Evolutionary conservation across 2,329 filamentous ascomycete species (phyloP), one percentile per base, ranked within the genome.

Genomic region (Gyromitra esculenta): DNA sequence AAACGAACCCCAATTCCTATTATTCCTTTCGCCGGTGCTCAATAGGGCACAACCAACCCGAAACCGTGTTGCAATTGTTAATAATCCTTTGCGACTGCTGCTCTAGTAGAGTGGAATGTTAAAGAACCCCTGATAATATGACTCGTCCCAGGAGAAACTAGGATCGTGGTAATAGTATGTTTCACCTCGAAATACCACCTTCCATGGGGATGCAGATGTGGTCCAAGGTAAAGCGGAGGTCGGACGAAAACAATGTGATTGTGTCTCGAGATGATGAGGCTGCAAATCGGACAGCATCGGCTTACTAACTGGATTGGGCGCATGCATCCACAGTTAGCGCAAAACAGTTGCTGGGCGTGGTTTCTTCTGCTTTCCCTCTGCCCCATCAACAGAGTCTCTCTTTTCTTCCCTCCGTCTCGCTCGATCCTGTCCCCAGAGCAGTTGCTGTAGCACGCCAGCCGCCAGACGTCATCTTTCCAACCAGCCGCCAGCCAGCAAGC

Each of bases 371-470:
- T 62, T 71, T 75, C 54, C 62, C 63, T 74, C 71, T 70, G 72
- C 72, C 72, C 72, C 72, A 75, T 75, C 72, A 75, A 75, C 72
- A 75, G 72, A 75, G 66, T 70, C 72, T 65, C 72, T 75, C 70
- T 66, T 73, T 66, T 73, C 60, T 69, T 73, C 57, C 65, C 59
- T 71, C 54, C 41, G 54, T 41, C 54, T 69, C 54, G 43, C 65
- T 59, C 72, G 65, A 71, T 54, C 65, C 45, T 48, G 52, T 69
- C 64, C 72, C 60, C 48, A 63, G 56, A 70, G 48, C 62, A 59
- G 39, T 57, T 48, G 35, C 64, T 45, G 71, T 64, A 56, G 63
- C 64, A 75, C 64, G 60, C 64, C 48, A 37, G 65, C 43, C 72
- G 66, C 72, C 21, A 65, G 65, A 65, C 72, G 65, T 75, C 72